Conservation (phyloP, 139 green algal genomes). For the Diplosphaera chodatii region DNA sequence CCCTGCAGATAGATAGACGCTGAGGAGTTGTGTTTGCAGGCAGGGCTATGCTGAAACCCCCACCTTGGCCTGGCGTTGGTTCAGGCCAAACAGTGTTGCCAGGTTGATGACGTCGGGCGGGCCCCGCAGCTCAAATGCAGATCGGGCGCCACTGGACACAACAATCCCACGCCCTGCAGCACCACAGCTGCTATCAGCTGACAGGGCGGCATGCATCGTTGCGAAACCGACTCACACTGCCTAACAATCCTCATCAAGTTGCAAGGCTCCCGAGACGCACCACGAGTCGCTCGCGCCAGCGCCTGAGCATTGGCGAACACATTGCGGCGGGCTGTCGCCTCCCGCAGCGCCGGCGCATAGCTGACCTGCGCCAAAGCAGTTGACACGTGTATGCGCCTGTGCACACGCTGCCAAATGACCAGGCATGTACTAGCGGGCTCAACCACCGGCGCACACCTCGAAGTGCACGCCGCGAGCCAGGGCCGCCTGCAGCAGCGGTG, state of each 20-base stretch:
- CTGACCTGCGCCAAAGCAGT: conserved; percentile 35
- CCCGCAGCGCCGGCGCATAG: conserved; percentile 29
- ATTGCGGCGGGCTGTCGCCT: conserved; percentile 29
- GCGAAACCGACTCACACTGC: too few relatives aligned
- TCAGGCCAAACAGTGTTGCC: conserved; percentile 47
- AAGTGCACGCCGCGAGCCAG: conserved; percentile 51
- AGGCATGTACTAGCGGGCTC: too few relatives aligned
- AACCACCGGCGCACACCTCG: conserved; percentile 40
- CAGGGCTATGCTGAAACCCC: too few relatives aligned
- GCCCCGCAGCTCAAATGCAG: conserved; percentile 48
- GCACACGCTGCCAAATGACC: too few relatives aligned
- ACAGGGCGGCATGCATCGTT: too few relatives aligned
- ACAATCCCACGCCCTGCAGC: conserved; percentile 36
- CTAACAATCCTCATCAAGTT: too few relatives aligned
- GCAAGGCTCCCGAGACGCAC: too few relatives aligned
- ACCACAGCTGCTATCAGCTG: too few relatives aligned
- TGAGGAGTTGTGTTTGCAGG: too few relatives aligned
- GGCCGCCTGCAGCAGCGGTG: conserved; percentile 27
- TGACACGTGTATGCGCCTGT: too few relatives aligned
- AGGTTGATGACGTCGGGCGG: conserved; percentile 57
- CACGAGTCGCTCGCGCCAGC: conserved; percentile 35
- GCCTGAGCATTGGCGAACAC: conserved; percentile 48
- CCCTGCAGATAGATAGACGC: too few relatives aligned
- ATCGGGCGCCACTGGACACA: conserved; percentile 44
- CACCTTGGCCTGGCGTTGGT: conserved; percentile 40